These are phyloP conservation scores for Heterobasidion irregulare DNA, from an alignment of 1,284 basidiomycete species.

Conservation along the genomic window DNA sequence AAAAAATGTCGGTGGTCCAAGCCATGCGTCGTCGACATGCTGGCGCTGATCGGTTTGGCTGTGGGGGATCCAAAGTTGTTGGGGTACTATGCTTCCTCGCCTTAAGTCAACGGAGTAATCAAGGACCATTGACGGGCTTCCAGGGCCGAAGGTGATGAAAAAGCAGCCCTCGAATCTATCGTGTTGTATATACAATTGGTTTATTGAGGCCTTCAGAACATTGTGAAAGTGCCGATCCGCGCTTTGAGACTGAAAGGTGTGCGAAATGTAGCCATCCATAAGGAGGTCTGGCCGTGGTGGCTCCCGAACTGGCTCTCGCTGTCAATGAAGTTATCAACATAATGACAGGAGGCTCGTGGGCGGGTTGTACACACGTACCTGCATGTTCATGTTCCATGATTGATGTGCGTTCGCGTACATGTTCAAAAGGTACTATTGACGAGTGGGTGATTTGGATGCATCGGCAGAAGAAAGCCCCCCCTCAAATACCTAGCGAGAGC, in stretches of 20 bases:
- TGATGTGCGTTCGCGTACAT: background rate
- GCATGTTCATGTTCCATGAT: background rate
- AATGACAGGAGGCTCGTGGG: background rate
- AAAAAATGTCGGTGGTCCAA: background rate
- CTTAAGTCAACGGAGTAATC: background rate
- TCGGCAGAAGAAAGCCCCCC: too few species aligned
- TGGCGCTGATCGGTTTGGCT: background rate
- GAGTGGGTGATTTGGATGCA: too few species aligned
- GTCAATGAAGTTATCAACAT: background rate
- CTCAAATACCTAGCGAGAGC: too few species aligned
- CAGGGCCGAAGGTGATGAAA: background rate
- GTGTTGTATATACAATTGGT: background rate
- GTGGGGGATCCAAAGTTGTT: background rate
- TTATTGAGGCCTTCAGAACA: background rate
- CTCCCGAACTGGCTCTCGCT: background rate
- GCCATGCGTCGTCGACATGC: background rate
- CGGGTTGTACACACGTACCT: background rate
- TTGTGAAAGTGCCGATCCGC: background rate
- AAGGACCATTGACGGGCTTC: background rate
- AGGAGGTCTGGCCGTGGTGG: background rate
- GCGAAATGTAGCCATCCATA: background rate
- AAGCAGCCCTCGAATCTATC: background rate
- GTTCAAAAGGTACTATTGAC: too few species aligned
- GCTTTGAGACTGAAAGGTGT: background rate
- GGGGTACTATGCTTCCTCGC: background rate